Evolutionary conservation across 139 green algal species (phyloP), one percentile per base, ranked within the genome.

Genomic region (Nannochloris sp.): DNA sequence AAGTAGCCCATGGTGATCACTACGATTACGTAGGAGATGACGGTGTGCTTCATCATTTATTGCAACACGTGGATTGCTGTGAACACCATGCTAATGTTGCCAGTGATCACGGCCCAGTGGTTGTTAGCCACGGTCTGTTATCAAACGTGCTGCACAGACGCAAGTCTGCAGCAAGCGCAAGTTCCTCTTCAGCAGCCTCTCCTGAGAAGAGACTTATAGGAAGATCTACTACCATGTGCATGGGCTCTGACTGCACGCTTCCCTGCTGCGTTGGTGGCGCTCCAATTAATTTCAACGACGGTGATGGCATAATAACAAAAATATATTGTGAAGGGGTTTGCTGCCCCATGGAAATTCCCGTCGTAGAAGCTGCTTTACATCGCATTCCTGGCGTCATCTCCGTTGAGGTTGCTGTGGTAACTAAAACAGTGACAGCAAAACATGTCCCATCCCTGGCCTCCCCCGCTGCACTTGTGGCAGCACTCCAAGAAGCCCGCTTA

Each of bases 401-500:
- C 31, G 73, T 88, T 2, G 63, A 83, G 29, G 80, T 93, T 3
- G 54, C 67, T 3, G 76, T 90, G 3, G 57, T 88, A 12, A 80
- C 74, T 1, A 84, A 84, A 64, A 83, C 73, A 3, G 82, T 90
- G 1, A 37, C 64, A n/a, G 83, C 93, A 8, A 25, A 39, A 24
- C 79, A 93, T 65, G 64, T 78, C 24, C 30, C 75, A 2, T 6
- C 35, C n/a, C 35, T 59, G 6, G 65, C 67, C 33, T 71, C 32
- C 14, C 72, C 72, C 6, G 70, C 71, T 32, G 65, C 77, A 3
- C 54, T 93, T 12, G 72, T 89, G 1, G 75, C 78, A 6, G 73
- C 82, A 6, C 73, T 93, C 12, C 91, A 93, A 66, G 74, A 60
- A 15, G 82, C 75, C 15, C 33, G 59, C 9, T 65, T 93, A 35